Conservation (phyloP, 805 yeast species). For the Wickerhamiella alocasiicola region DNA sequence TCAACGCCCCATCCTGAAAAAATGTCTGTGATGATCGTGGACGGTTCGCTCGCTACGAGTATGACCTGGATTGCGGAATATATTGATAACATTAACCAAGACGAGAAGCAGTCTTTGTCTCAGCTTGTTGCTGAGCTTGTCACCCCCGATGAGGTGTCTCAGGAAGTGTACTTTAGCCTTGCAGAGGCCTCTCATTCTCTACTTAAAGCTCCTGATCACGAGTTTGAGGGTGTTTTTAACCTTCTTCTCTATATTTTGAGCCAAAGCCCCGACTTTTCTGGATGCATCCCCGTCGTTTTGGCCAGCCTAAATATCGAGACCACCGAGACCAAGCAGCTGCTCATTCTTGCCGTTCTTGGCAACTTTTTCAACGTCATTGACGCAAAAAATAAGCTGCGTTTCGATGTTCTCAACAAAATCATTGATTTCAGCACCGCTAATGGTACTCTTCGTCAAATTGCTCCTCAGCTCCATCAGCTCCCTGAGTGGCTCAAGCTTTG, state of each 20-base stretch:
- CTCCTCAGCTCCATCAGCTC: conserved; percentile 29
- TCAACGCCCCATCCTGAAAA: background rate
- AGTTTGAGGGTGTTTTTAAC: conserved; percentile 31
- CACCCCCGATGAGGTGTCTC: conserved; percentile 19
- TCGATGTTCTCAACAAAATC: conserved; percentile 26
- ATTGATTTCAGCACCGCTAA: conserved; percentile 27
- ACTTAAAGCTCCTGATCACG: conserved; percentile 26
- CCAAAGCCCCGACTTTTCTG: conserved; percentile 26
- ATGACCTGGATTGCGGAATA: conserved; percentile 28
- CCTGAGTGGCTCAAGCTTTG: conserved; percentile 30
- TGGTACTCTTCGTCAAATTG: conserved; percentile 26
- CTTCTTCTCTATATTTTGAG: conserved; percentile 28
- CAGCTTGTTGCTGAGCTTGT: conserved; percentile 22
- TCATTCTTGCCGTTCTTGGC: conserved; percentile 27
- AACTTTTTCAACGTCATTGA: conserved; percentile 32
- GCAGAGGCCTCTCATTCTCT: conserved; percentile 24
- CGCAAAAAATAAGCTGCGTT: conserved; percentile 22
- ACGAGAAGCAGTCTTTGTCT: conserved; percentile 19
- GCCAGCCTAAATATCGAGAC: conserved; percentile 22
- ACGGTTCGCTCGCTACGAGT: conserved; percentile 29
- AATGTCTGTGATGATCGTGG: conserved; percentile 25
- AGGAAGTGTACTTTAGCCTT: conserved; percentile 23
- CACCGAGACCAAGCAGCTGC: conserved; percentile 21
- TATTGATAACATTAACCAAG: conserved; percentile 26
- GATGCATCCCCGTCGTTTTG: conserved; percentile 24